Conservation (phyloP, 2,329 filamentous ascomycete genomes). For the Cadophora sp. region DNA sequence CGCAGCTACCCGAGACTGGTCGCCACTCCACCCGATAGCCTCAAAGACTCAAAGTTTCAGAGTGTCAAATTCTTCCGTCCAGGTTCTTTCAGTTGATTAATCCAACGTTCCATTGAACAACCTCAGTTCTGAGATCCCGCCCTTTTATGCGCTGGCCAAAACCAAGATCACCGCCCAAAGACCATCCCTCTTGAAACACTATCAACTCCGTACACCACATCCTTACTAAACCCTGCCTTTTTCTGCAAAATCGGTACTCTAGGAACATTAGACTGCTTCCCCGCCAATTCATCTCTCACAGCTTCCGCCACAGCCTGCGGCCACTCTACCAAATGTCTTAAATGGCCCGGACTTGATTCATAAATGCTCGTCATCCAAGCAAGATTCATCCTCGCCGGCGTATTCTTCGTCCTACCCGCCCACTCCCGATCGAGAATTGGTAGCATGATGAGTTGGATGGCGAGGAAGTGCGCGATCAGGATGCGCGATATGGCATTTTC, state of each 20-base stretch:
- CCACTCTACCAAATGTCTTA: constrained; percentile 29
- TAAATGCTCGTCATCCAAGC: constrained; percentile 23
- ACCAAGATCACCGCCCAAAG: neutral
- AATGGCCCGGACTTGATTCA: neutral
- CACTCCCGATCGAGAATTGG: constrained; percentile 47
- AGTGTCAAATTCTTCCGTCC: neutral
- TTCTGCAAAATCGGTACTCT: constrained; percentile 24
- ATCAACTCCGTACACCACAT: constrained; percentile 14
- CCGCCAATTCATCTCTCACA: constrained; percentile 20
- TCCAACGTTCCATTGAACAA: neutral
- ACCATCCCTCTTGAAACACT: neutral
- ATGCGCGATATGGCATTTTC: constrained; percentile 51
- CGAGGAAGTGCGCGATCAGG: constrained; percentile 54
- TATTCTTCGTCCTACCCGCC: constrained; percentile 30
- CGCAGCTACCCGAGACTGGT: neutral
- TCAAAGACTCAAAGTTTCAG: neutral
- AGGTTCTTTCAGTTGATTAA: neutral
- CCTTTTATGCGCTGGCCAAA: neutral
- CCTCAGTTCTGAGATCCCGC: neutral
- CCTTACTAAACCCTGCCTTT: constrained; percentile 16
- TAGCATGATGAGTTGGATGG: constrained; percentile 51
- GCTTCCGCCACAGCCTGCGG: constrained; percentile 30
- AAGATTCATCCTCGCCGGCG: constrained; percentile 18
- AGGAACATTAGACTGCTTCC: constrained; percentile 4
- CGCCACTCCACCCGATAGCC: neutral